Base-by-base conservation (phyloP, 345 rosid species). In the Bruguiera sexangula region DNA sequence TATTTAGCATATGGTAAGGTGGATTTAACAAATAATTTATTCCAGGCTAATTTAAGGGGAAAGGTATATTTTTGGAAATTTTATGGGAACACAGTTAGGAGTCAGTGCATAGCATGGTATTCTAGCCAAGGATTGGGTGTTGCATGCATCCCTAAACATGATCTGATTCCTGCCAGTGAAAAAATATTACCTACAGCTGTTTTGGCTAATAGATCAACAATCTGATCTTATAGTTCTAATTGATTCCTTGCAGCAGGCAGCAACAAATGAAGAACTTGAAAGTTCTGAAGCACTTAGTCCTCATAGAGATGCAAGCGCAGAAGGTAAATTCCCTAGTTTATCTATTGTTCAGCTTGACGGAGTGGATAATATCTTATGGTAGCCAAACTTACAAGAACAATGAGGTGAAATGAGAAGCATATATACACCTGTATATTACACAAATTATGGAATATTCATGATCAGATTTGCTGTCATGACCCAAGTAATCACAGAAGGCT, bases 251-350 rank as follows among this genome's bases (percentile, higher is more conserved):
- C 88, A 91, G 94, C 78, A 71, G 54, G 65, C 69, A 67, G 62
- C 69, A 73, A 69, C 78, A 68, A 78, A 78, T 51, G 88, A 82
- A 67, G 87, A 84, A 62, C 55, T 66, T 60, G 69, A 52, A 71
- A 74, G 76, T 66, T 64, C 48, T 66, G 83, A 76, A 70, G 76
- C 79, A 69, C 58, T 62, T 69, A 76, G 75, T 59, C 60, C 59
- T 65, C 63, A 57, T 27, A 64, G 36, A 62, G 76, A 85, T 71
- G 71, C 83, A 75, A 72, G 69, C 73, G 69, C 37, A 71, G 77
- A 77, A 75, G 93, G 98, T 93, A 83, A 80, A 70, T 39, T 66
- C 30, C 65, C 13, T 39, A n/a, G 48, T 32, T 53, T 22, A 53
- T n/a, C 43, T 37, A 39, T 36, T 48, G 51, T 36, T 57, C 29